Evolutionary conservation across 2,329 filamentous ascomycete species (phyloP).

Genomic region (Sporothrix pallida): DNA sequence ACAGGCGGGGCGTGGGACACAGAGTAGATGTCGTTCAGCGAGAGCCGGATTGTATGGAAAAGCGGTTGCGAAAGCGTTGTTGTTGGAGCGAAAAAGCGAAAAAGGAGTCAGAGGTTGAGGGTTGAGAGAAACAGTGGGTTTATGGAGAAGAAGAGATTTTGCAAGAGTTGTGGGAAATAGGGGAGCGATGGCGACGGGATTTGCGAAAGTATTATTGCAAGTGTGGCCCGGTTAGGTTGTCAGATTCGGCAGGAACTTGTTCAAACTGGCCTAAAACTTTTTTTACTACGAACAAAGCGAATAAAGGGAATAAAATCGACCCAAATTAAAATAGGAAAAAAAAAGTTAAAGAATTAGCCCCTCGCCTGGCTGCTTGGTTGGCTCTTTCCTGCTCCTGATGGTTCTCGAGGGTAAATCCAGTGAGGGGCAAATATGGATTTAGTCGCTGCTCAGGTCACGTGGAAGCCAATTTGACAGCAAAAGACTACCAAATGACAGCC

Average conservation of each 20-base stretch:
- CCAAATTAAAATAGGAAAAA: background rate
- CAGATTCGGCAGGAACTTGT: slow-evolving; percentile 25
- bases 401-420: background rate
- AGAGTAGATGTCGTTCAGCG: background rate
- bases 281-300: no score
- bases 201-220: slow-evolving; percentile 12
- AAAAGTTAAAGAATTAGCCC: slow-evolving; percentile 16
- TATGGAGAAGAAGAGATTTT: slow-evolving; percentile 23
- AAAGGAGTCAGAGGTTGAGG: slow-evolving; percentile 13
- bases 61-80: slow-evolving; percentile 14
- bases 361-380: slow-evolving; percentile 13
- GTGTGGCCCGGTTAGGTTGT: slow-evolving; percentile 27
- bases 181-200: slow-evolving; percentile 13
- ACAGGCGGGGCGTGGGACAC: slow-evolving; percentile 3
- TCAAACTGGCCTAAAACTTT: no score
- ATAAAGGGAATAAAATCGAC: no score
- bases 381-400: background rate
- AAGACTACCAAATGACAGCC: slow-evolving; percentile 7
- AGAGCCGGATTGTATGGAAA: slow-evolving; percentile 27
- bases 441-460: slow-evolving; percentile 15
- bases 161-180: slow-evolving; percentile 17
- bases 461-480: background rate
- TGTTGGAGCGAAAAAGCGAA: slow-evolving; percentile 10
- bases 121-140: background rate
- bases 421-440: slow-evolving; percentile 23